Evolutionary conservation across 179 eudicot species (phyloP), one percentile per base, ranked within the genome.

Genomic region (Vitellaria paradoxa): DNA sequence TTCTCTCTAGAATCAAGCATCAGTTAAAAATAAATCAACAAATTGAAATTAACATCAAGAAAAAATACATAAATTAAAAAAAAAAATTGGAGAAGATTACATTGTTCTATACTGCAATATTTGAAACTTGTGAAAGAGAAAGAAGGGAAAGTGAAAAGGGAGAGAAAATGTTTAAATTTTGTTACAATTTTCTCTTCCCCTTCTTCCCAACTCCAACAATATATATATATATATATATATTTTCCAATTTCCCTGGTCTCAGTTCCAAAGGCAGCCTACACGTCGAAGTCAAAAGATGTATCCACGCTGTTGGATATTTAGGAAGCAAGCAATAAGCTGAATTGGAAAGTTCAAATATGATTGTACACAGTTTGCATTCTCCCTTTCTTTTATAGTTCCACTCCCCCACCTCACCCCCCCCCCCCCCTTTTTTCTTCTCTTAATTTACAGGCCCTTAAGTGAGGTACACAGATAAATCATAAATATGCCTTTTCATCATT

Each of bases 371-470:
- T 69, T 68, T 53, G 26, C 42, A 46, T 45, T 45, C 42, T 24
- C 69, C 60, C 37, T 21, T 4, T 68, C 37, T 21, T 4, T 12
- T 7, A 50, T 12, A 50, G 9, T 50, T 50, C 12, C 24, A 53
- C 59, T 17, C 59, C 30, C 5, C 12, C 24, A 53, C 59, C 15
- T 70, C 30, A 17, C 49, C 14, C 42, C 17, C 45, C 13, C 13
- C 3, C 4, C 42, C 49, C 21, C 52, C 68, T 30, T 66, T 3
- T 24, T 64, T 65, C 13, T 6, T 7, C 80, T 81, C 72, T 81
- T 81, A 78, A 82, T 81, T 83, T 80, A 86, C 86, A 85, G 67
- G 78, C 77, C 75, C 68, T 81, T 76, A 24, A 65, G 68, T 71
- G 57, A 75, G 74, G 9, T 56, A 78, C 52, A 18, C 66, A 63